These are phyloP conservation scores for Serendipita sp. DNA, from an alignment of 768 basidiomycete species.

Conservation along the genomic window DNA sequence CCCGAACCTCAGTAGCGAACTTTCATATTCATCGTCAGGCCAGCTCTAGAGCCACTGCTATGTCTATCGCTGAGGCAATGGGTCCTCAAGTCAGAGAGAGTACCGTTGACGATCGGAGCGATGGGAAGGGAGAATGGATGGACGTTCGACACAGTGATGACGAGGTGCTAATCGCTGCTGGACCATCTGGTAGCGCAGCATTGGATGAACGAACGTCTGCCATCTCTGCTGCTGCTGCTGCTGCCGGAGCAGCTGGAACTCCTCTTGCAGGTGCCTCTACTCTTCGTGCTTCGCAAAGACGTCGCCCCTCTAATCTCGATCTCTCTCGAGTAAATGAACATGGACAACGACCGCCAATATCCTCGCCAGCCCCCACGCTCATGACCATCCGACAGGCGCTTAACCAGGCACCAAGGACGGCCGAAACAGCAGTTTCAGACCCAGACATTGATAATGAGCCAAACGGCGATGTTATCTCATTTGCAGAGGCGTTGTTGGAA, in stretches of 20 bases:
- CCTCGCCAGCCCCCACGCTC: constrained; percentile 47
- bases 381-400: constrained; percentile 51
- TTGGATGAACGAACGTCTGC: constrained; percentile 72
- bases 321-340: constrained; percentile 27
- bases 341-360: constrained; percentile 23
- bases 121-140: constrained; percentile 48
- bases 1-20: constrained; percentile 1
- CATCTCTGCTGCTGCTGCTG: constrained; percentile 21
- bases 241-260: constrained; percentile 2
- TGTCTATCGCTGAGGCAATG: background rate
- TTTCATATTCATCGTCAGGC: constrained; percentile 5
- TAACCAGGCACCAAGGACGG: constrained; percentile 27
- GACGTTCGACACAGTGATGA: constrained; percentile 51
- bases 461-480: constrained; percentile 44
- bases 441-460: constrained; percentile 11
- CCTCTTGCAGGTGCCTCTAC: background rate
- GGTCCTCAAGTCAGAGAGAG: background rate
- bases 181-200: constrained; percentile 62
- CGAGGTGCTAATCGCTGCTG: constrained; percentile 75
- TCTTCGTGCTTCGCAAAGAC: constrained; percentile 22
- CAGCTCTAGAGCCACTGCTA: background rate
- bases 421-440: constrained; percentile 11
- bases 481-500: constrained; percentile 60
- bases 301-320: constrained; percentile 54
- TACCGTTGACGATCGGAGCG: constrained; percentile 19